phyloP scores from a whole-genome alignment of 2,329 filamentous ascomycete species.

The Colletotrichum sojae region DNA sequence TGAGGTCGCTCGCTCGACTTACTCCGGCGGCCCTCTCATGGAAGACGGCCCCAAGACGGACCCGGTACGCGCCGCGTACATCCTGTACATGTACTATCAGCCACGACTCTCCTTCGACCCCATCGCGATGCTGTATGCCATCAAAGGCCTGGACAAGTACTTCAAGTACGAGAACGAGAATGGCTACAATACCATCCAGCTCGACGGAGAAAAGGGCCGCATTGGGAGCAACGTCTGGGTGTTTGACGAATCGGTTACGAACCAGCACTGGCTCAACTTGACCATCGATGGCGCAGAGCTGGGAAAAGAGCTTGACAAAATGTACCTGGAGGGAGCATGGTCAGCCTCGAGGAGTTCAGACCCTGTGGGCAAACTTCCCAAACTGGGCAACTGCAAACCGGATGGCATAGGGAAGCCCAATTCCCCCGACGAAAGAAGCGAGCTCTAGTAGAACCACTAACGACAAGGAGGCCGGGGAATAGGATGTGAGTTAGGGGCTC shows the following conservation, averaged over 20 bases:
- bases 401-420: background rate
- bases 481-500: too few species aligned
- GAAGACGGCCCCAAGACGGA: conserved; percentile 49
- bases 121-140: conserved; percentile 56
- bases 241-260: conserved; percentile 50
- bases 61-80: conserved; percentile 55
- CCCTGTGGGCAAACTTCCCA: conserved; percentile 2
- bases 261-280: conserved; percentile 58
- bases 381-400: conserved; percentile 21
- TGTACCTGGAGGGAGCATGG: conserved; percentile 47
- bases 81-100: conserved; percentile 54
- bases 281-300: conserved; percentile 47
- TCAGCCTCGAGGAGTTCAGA: conserved; percentile 18
- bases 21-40: conserved; percentile 55
- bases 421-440: background rate
- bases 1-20: conserved; percentile 58
- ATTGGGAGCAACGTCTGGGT: conserved; percentile 61
- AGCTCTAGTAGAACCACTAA: background rate
- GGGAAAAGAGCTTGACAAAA: conserved; percentile 47
- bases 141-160: conserved; percentile 51
- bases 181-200: conserved; percentile 57
- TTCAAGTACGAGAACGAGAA: conserved; percentile 54
- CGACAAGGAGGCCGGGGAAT: too few species aligned
- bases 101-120: conserved; percentile 58
- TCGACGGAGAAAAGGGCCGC: background rate